Base-by-base conservation (phyloP, 768 basidiomycete genomes). In the Podaxis sp. region DNA sequence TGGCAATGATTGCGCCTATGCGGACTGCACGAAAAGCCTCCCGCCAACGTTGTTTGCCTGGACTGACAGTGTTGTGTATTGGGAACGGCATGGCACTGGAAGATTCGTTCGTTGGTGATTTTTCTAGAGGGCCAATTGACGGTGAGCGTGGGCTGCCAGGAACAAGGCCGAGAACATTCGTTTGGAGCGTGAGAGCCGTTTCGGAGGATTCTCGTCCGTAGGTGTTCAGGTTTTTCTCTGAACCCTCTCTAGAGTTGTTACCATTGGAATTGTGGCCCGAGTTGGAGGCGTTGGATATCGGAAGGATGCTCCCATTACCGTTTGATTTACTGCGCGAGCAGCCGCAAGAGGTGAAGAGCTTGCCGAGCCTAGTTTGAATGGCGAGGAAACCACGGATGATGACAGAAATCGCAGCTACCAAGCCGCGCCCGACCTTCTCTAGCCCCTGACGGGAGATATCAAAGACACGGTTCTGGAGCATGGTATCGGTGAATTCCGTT, bases 11-110 rank as follows among this genome's bases (percentile, higher is more conserved):
- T 3, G 53, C 67, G 24, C 75, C 78, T 73, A 82, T 77, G 64
- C 75, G 78, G 36, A 84, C 77, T 49, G 75, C 80, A 20, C 77
- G 73, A 4, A 80, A 41, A 0, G 81, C 80, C 49, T 79, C 77
- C 56, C 70, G 72, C 82, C 82, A 83, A 10, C 81, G 74, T 51
- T 78, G 70, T 64, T 75, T 80, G 0, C 79, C 80, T 8, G 67
- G 62, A 3, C 74, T 70, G 3, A 73, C 64, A 15, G 72, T 56
- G 3, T 68, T 62, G 17, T 66, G 17, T 13, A 60, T 59, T 15
- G 63, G 36, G 60, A 62, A 60, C 20, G 57, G 50, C 11, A 51
- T 55, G 20, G 13, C 15, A n/a, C 12, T 44, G 48, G 54, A 17
- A 50, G 63, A 20, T 41, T 62, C 58, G 62, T 33, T 5, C 28